Evolutionary conservation across 106 monocot species (phyloP).

Genomic region (Dendrobium officinale): DNA sequence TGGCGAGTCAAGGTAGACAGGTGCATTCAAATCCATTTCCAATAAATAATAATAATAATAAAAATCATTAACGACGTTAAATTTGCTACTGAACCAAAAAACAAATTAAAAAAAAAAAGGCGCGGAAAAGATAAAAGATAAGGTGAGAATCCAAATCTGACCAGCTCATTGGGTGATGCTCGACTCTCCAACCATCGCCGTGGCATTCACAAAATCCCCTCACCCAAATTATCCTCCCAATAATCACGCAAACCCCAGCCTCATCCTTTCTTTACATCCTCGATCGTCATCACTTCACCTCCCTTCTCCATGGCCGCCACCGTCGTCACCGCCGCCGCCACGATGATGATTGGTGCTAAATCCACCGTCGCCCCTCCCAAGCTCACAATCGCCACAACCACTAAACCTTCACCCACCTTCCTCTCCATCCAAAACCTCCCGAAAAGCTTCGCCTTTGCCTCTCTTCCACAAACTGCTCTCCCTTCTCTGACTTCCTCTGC

Average conservation of each 20-base stretch:
- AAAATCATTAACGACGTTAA: too few species aligned
- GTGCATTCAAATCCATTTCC: too few species aligned
- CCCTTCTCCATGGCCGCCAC: constrained; percentile 45
- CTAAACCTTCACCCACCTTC: constrained; percentile 9
- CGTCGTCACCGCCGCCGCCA: constrained; percentile 51
- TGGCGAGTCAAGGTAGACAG: too few species aligned
- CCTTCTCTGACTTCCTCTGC: constrained; percentile 26
- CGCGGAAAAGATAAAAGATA: constrained; percentile 12
- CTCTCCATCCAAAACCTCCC: constrained; percentile 2
- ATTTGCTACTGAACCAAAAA: too few species aligned
- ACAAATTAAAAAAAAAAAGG: too few species aligned
- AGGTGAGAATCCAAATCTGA: constrained; percentile 26
- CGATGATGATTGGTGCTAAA: constrained; percentile 56
- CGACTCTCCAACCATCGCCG: not conserved
- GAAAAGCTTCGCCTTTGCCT: constrained; percentile 8
- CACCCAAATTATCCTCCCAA: not conserved
- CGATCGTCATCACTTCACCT: not conserved
- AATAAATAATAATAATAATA: too few species aligned
- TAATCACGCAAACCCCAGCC: not conserved
- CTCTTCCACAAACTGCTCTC: not conserved
- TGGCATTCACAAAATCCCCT: too few species aligned
- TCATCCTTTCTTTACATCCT: not conserved
- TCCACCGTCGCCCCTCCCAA: constrained; percentile 20
- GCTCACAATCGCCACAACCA: constrained; percentile 26
- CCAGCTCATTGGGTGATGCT: constrained; percentile 15